Evolutionary conservation across 805 yeast species (phyloP).

Genomic region (Pichia phayaonensis): DNA sequence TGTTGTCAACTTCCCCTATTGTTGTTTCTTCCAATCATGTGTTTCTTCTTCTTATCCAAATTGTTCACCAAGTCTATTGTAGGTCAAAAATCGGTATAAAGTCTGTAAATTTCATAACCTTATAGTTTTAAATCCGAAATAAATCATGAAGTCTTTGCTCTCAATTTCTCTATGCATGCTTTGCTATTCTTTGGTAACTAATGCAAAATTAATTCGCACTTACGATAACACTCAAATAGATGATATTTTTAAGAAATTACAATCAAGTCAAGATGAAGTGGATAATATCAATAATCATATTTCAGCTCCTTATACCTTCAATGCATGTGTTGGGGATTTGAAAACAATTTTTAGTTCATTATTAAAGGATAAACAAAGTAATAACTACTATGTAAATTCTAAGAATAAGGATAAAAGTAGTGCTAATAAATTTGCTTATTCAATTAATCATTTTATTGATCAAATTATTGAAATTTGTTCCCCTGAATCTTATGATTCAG

Average conservation of each 20-base stretch:
- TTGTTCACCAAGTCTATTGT: neutral
- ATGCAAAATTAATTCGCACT: neutral
- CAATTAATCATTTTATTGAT: neutral
- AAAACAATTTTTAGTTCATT: neutral
- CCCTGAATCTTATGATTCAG: neutral
- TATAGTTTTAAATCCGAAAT: neutral
- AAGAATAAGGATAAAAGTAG: neutral
- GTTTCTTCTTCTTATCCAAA: neutral
- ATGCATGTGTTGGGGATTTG: conserved; percentile 1
- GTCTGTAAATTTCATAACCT: neutral
- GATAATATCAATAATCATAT: neutral
- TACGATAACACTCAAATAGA: neutral
- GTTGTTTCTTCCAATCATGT: neutral
- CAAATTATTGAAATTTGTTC: conserved; percentile 4
- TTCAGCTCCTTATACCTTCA: conserved; percentile 1
- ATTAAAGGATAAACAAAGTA: neutral
- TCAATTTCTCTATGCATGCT: neutral
- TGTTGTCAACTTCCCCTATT: neutral
- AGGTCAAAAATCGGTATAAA: neutral
- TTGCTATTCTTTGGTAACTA: neutral
- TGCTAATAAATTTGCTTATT: neutral
- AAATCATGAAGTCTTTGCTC: neutral
- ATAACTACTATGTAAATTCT: neutral
- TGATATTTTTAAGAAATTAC: neutral
- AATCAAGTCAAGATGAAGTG: neutral